Evolutionary conservation across 129 eudicot genomes (phyloP).

Genomic region (Smallanthus sonchifolius): DNA sequence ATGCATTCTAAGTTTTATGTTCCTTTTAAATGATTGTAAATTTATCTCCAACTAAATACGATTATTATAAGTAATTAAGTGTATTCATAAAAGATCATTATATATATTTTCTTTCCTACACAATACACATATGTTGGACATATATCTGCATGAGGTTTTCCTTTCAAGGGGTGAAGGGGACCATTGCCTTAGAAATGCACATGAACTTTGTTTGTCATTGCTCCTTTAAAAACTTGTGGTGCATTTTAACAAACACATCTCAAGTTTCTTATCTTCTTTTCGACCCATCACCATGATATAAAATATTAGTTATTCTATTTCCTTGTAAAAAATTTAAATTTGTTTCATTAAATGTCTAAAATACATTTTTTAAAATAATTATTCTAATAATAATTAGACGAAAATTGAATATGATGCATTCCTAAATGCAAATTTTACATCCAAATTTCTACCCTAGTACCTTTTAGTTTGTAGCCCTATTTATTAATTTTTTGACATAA

Average conservation of each 20-base stretch:
- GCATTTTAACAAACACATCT: not conserved
- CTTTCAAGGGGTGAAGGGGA: conserved; percentile 1
- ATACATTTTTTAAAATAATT: not conserved
- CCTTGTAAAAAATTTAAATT: not conserved
- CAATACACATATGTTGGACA: not conserved
- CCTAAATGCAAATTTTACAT: not conserved
- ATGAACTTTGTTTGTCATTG: conserved; percentile 6
- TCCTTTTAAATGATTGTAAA: not conserved
- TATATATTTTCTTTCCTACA: not conserved
- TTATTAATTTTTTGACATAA: too few species aligned
- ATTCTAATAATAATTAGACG: not conserved
- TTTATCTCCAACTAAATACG: not conserved
- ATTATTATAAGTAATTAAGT: not conserved
- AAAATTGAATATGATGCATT: not conserved
- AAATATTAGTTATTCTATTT: not conserved
- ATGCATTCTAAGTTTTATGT: not conserved
- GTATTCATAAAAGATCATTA: not conserved
- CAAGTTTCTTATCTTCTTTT: not conserved
- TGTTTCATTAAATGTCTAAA: not conserved
- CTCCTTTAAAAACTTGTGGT: not conserved
- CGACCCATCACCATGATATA: not conserved
- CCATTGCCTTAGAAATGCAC: not conserved
- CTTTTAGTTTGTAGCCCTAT: too few species aligned
- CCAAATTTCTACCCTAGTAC: not conserved
- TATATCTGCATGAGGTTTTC: not conserved